phyloP scores from a whole-genome alignment of 1,139 yeast species.

The Yamadazyma dushanensis region DNA sequence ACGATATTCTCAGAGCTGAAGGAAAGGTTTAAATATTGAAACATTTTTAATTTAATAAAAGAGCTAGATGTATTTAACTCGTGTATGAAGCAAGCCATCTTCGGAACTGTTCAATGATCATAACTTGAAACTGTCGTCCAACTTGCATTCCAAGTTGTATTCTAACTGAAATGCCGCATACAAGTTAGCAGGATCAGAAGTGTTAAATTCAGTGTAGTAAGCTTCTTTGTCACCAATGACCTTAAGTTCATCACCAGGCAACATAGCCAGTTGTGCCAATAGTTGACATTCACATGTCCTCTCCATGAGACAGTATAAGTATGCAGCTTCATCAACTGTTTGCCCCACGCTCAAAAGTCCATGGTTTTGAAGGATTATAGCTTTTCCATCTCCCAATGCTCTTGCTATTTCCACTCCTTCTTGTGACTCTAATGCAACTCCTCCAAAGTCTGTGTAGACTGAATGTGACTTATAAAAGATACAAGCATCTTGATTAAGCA shows the following conservation, averaged over 20 bases:
- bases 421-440: slow-evolving; percentile 69
- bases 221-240: slow-evolving; percentile 67
- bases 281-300: slow-evolving; percentile 71
- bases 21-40: neutral
- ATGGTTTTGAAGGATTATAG: slow-evolving; percentile 71
- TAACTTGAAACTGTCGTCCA: slow-evolving; percentile 21
- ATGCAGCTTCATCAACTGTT: slow-evolving; percentile 84
- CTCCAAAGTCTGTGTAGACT: slow-evolving; percentile 72
- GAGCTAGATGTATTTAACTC: too few relatives aligned
- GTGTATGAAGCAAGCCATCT: too few relatives aligned
- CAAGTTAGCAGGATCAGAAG: slow-evolving; percentile 65
- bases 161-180: slow-evolving; percentile 74
- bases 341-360: slow-evolving; percentile 78
- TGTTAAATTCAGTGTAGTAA: slow-evolving; percentile 59
- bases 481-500: slow-evolving; percentile 81
- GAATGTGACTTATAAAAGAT: slow-evolving; percentile 63
- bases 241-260: slow-evolving; percentile 25
- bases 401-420: slow-evolving; percentile 71
- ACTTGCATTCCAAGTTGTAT: slow-evolving; percentile 34
- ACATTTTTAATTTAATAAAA: too few relatives aligned
- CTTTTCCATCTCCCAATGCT: slow-evolving; percentile 65
- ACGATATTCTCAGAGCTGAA: slow-evolving; percentile 32
- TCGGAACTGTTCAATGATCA: too few relatives aligned
- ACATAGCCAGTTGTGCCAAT: slow-evolving; percentile 55
- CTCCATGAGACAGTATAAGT: slow-evolving; percentile 66